phyloP scores from a whole-genome alignment of 164 flowering plant species.

The Echeveria elegans region DNA sequence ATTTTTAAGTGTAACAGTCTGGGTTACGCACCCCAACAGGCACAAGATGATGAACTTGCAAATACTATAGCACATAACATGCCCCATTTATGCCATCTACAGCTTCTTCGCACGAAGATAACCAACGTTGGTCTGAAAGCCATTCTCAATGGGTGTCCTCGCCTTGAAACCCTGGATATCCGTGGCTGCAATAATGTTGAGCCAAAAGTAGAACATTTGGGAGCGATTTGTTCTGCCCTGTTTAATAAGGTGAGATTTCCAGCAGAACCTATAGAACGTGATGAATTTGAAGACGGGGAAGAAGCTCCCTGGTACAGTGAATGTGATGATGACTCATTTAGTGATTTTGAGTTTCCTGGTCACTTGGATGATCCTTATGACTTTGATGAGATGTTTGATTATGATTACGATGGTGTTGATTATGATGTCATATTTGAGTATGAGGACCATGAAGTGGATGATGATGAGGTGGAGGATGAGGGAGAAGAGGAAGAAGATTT shows the following conservation, averaged over 20 bases:
- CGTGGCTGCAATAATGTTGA: slow-evolving; percentile 17
- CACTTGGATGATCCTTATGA: slow-evolving; percentile 2
- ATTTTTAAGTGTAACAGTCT: slow-evolving; percentile 10
- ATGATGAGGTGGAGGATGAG: background rate
- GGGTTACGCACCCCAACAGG: background rate
- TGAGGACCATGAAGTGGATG: background rate
- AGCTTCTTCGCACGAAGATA: slow-evolving; percentile 14
- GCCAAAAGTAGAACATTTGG: slow-evolving; percentile 15
- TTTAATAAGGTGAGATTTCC: slow-evolving; percentile 14
- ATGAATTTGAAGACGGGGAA: background rate
- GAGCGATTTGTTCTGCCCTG: slow-evolving; percentile 14
- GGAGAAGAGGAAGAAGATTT: background rate
- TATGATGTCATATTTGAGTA: background rate
- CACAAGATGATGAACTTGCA: slow-evolving; percentile 16
- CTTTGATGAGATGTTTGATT: background rate
- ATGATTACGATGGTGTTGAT: slow-evolving; percentile 5
- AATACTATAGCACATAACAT: slow-evolving; percentile 20
- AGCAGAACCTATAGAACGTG: slow-evolving; percentile 8
- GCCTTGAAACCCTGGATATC: slow-evolving; percentile 26
- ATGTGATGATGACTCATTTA: slow-evolving; percentile 5
- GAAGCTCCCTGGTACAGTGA: background rate
- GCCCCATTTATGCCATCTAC: slow-evolving; percentile 21
- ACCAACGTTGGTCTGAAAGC: slow-evolving; percentile 23
- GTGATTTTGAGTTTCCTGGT: background rate
- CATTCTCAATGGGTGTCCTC: slow-evolving; percentile 25